These are phyloP conservation scores for Leucogyrophana mollusca DNA, from an alignment of 768 basidiomycete species.

Conservation along the genomic window DNA sequence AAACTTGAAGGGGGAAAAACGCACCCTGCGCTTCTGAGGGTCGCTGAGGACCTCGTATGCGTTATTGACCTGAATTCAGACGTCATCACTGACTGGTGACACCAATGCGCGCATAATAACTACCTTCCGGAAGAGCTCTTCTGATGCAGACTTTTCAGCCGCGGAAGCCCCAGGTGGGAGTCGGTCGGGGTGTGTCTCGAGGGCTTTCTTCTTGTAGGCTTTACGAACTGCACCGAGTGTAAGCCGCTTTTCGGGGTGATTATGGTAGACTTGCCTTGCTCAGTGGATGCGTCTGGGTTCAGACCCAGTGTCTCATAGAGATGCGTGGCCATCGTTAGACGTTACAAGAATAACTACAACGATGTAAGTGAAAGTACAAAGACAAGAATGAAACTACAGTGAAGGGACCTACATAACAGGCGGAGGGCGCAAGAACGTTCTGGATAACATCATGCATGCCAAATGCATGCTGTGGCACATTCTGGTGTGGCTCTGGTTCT, in stretches of 20 bases:
- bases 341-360: no score
- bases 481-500: no score
- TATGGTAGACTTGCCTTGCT: constrained; percentile 52
- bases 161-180: constrained; percentile 53
- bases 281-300: constrained; percentile 49
- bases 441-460: no score
- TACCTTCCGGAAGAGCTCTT: constrained; percentile 53
- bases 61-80: constrained; percentile 56
- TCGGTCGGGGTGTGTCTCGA: constrained; percentile 77
- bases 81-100: not conserved
- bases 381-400: no score
- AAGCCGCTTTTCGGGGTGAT: constrained; percentile 6
- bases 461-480: no score
- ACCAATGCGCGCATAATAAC: constrained; percentile 32
- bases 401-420: no score
- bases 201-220: constrained; percentile 72
- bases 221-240: constrained; percentile 53
- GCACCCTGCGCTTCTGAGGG: constrained; percentile 53
- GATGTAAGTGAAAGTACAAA: no score
- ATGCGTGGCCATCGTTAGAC: constrained; percentile 58
- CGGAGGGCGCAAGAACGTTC: no score
- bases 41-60: constrained; percentile 77
- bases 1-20: constrained; percentile 11
- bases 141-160: constrained; percentile 57
- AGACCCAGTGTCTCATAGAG: constrained; percentile 69